Evolutionary conservation across 805 yeast species (phyloP).

Genomic region (Ogataea polymorpha): DNA sequence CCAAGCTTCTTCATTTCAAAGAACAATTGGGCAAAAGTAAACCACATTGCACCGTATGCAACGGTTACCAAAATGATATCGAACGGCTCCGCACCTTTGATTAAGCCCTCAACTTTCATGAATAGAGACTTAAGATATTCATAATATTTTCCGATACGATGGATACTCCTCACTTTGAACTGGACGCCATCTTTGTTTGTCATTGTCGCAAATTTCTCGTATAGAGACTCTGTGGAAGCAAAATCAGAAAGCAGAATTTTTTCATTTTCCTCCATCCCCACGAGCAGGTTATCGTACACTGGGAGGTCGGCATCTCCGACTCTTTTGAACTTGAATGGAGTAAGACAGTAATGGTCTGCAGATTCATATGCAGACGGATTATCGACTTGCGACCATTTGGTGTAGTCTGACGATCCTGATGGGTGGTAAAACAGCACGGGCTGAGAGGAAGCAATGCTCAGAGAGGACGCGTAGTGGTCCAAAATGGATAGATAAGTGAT

Average conservation of each 20-base stretch:
- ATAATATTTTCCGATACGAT: conserved; percentile 53
- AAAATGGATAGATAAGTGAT: conserved; percentile 74
- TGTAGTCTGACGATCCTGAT: conserved; percentile 32
- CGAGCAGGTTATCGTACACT: conserved; percentile 36
- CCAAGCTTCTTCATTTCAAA: conserved; percentile 73
- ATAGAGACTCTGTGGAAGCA: conserved; percentile 22
- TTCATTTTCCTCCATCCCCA: conserved; percentile 41
- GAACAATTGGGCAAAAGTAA: conserved; percentile 73
- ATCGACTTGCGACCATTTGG: conserved; percentile 48
- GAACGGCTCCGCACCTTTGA: conserved; percentile 76
- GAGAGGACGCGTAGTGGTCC: conserved; percentile 50
- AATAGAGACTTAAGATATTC: conserved; percentile 45
- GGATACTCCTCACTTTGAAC: conserved; percentile 61
- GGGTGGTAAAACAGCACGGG: conserved; percentile 37
- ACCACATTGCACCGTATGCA: conserved; percentile 87
- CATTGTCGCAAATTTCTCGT: conserved; percentile 21
- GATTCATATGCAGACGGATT: conserved; percentile 37
- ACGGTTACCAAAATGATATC: conserved; percentile 75
- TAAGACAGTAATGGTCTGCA: conserved; percentile 46
- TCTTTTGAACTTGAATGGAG: conserved; percentile 57
- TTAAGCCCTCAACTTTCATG: conserved; percentile 40
- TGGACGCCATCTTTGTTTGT: conserved; percentile 41
- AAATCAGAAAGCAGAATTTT: conserved; percentile 36
- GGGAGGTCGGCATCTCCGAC: conserved; percentile 42
- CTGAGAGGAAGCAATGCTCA: conserved; percentile 10